These are phyloP conservation scores for Deinandra increscens DNA, from an alignment of 129 eudicot species.

Conservation along the genomic window DNA sequence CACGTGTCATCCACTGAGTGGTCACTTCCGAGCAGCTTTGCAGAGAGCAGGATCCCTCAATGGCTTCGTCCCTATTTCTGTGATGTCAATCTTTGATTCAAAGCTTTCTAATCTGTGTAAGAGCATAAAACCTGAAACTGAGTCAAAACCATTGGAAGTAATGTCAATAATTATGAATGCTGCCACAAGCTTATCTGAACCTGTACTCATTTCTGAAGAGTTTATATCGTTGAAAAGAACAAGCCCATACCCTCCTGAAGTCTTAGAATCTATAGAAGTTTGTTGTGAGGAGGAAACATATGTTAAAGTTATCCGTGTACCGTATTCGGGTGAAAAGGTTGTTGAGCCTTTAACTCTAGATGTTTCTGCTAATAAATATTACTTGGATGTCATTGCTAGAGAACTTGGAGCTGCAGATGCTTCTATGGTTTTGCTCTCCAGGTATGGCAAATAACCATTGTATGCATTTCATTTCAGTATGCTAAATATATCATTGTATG, in stretches of 20 bases:
- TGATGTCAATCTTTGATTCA: slow-evolving; percentile 56
- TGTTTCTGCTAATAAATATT: slow-evolving; percentile 52
- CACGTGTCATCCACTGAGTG: slow-evolving; percentile 66
- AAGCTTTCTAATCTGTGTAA: slow-evolving; percentile 71
- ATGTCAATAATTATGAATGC: slow-evolving; percentile 49
- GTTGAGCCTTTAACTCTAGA: slow-evolving; percentile 51
- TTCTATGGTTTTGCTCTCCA: slow-evolving; percentile 66
- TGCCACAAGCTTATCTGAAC: slow-evolving; percentile 44
- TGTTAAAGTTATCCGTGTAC: slow-evolving; percentile 53
- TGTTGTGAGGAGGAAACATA: slow-evolving; percentile 31
- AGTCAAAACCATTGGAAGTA: slow-evolving; percentile 49
- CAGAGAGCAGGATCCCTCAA: slow-evolving; percentile 59
- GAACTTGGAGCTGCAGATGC: slow-evolving; percentile 75
- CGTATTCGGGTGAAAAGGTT: slow-evolving; percentile 44
- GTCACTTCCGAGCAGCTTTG: slow-evolving; percentile 80
- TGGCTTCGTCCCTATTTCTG: slow-evolving; percentile 67
- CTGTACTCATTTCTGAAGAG: slow-evolving; percentile 43
- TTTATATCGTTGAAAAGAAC: slow-evolving; percentile 54
- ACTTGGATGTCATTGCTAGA: slow-evolving; percentile 78
- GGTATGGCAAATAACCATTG: slow-evolving; percentile 40
- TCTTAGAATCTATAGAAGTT: slow-evolving; percentile 39
- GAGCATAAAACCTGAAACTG: slow-evolving; percentile 57
- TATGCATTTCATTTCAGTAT: slow-evolving; percentile 20
- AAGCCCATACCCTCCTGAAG: slow-evolving; percentile 58
- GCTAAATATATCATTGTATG: neutral